These are phyloP conservation scores for Diospyros kaki DNA, from an alignment of 148 eudicot species.

Conservation along the genomic window DNA sequence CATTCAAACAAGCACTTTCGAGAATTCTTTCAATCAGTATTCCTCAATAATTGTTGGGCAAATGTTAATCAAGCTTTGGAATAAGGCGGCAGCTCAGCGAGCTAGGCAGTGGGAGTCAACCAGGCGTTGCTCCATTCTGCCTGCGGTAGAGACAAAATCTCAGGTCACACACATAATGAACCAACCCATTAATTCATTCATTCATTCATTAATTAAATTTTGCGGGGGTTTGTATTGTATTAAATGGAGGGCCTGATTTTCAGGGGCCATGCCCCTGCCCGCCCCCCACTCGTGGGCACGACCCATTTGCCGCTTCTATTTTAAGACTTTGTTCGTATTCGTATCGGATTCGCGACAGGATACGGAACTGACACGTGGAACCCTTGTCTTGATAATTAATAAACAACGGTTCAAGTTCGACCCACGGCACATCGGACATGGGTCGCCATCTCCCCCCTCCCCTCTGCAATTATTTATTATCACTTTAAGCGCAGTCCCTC, in stretches of 20 bases:
- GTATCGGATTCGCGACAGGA: not conserved
- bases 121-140: slow-evolving; percentile 12
- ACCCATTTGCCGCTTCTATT: slow-evolving; percentile 18
- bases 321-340: not conserved
- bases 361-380: not conserved
- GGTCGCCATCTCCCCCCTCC: too few relatives aligned
- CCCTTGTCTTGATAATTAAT: not conserved
- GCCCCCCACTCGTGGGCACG: slow-evolving; percentile 29
- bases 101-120: slow-evolving; percentile 15
- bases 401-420: not conserved
- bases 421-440: too few relatives aligned
- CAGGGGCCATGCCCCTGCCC: slow-evolving; percentile 20
- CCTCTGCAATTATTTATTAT: too few relatives aligned
- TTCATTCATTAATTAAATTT: too few relatives aligned
- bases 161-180: slow-evolving; percentile 9
- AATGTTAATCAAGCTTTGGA: too few relatives aligned
- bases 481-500: too few relatives aligned
- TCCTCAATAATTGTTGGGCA: too few relatives aligned
- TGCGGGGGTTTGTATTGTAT: too few relatives aligned
- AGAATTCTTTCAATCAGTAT: too few relatives aligned
- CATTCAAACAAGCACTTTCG: too few relatives aligned
- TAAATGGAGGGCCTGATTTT: slow-evolving; percentile 15
- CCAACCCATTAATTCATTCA: not conserved
- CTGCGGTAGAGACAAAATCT: slow-evolving; percentile 13
- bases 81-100: too few relatives aligned